Evolutionary conservation across 1,139 yeast species (phyloP).

Genomic region (Debaryomycetaceae sp.): DNA sequence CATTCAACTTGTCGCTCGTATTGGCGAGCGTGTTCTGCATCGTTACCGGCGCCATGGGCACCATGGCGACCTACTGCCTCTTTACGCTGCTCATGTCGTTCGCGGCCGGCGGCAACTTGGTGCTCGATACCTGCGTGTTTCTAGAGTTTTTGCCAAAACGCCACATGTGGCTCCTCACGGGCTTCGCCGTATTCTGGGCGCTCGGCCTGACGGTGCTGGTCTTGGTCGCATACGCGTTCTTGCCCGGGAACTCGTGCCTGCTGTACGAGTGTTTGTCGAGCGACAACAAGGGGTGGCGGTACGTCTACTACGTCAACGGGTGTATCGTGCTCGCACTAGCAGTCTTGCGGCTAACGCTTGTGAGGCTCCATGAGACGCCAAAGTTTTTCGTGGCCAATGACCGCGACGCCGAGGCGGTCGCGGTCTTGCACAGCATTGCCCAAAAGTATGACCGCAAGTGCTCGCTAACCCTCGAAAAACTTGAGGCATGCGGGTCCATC

Average conservation of each 20-base stretch:
- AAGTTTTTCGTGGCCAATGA: constrained; percentile 23
- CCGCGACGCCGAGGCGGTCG: constrained; percentile 24
- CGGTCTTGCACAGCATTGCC: constrained; percentile 17
- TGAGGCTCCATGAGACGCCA: constrained; percentile 23
- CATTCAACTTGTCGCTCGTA: constrained; percentile 25
- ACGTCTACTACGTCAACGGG: constrained; percentile 23
- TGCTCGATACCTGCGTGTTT: constrained; percentile 19
- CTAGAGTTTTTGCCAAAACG: constrained; percentile 17
- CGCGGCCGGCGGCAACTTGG: constrained; percentile 20
- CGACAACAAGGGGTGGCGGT: constrained; percentile 26
- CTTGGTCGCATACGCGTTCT: constrained; percentile 21
- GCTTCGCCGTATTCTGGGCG: constrained; percentile 28
- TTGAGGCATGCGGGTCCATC: constrained; percentile 17
- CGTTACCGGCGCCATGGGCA: constrained; percentile 18
- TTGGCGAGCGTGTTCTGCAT: constrained; percentile 14
- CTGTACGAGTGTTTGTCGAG: constrained; percentile 20
- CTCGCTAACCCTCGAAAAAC: constrained; percentile 18
- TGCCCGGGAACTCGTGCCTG: constrained; percentile 18
- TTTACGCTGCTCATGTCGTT: constrained; percentile 15
- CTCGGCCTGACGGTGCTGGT: constrained; percentile 24
- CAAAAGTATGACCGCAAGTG: constrained; percentile 17
- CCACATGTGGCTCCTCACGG: constrained; percentile 25
- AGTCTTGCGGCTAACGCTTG: constrained; percentile 19
- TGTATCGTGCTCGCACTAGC: constrained; percentile 20
- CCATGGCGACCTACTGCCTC: constrained; percentile 17